Percentiles rank a stretch among this genome's conserved stretches.
These are phyloP conservation scores for Linum tenue DNA, from an alignment of 345 rosid species.

Conservation along the genomic window DNA sequence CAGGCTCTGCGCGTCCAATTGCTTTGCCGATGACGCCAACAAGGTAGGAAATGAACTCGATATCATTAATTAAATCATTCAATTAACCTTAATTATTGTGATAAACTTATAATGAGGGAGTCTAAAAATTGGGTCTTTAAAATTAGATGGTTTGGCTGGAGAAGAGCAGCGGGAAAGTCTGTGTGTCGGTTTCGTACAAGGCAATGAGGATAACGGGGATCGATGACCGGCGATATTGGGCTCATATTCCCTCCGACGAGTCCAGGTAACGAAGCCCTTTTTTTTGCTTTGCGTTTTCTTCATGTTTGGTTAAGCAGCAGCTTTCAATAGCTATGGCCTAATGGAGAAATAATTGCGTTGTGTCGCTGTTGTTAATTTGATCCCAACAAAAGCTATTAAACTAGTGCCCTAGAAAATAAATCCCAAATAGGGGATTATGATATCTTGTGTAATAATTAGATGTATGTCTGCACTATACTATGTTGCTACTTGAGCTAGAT, in stretches of 20 bases:
- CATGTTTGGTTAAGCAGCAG: no score
- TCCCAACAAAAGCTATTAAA: no score
- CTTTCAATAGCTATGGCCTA: no score
- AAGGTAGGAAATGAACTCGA: conserved; percentile 33
- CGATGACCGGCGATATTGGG: conserved; percentile 91
- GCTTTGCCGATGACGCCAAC: conserved; percentile 45
- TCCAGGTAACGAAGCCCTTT: conserved; percentile 43
- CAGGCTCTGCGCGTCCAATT: conserved; percentile 45
- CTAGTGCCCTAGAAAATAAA: no score
- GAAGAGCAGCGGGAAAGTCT: conserved; percentile 55
- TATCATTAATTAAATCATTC: not conserved
- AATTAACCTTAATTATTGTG: not conserved
- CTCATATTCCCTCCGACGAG: conserved; percentile 60
- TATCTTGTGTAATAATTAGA: no score
- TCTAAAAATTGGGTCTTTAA: no score
- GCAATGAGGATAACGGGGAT: conserved; percentile 78
- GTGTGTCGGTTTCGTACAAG: conserved; percentile 58
- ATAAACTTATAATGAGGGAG: no score
- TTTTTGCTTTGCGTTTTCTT: not conserved
- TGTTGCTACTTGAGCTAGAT: not conserved
- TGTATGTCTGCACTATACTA: no score
- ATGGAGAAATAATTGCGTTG: no score
- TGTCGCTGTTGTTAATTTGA: no score
- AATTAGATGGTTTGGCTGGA: conserved; percentile 73
- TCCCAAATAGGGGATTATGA: no score